These are phyloP conservation scores for Kodamaea derodonti DNA, from an alignment of 1,139 yeast genomes.

Conservation along the genomic window DNA sequence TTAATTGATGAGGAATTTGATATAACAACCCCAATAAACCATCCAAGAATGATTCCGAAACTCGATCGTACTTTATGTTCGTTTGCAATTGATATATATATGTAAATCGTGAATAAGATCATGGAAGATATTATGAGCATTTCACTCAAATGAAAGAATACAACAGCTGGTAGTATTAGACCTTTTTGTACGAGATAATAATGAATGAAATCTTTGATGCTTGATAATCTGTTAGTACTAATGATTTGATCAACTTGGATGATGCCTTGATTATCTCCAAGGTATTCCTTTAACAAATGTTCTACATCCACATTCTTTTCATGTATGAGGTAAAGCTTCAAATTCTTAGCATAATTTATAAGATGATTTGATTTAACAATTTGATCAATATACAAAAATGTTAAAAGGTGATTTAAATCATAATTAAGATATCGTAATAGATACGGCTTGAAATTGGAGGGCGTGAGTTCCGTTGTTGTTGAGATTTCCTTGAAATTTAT, in stretches of 20 bases:
- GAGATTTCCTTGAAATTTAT: conserved; percentile 7
- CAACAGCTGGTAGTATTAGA: conserved; percentile 7
- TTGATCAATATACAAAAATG: conserved; percentile 36
- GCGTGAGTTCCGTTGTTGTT: background rate
- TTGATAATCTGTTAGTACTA: conserved; percentile 9
- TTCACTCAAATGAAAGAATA: conserved; percentile 9
- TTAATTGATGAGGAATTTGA: conserved; percentile 54
- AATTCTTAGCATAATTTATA: conserved; percentile 39
- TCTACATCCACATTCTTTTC: conserved; percentile 3
- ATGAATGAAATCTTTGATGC: conserved; percentile 19
- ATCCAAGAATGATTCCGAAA: conserved; percentile 59
- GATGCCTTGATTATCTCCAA: conserved; percentile 2
- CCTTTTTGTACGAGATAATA: conserved; percentile 20
- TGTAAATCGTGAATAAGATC: conserved; percentile 16
- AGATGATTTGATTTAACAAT: conserved; percentile 47
- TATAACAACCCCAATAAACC: conserved; percentile 47
- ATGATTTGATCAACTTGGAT: conserved; percentile 7
- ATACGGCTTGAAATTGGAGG: conserved; percentile 13
- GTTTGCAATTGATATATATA: conserved; percentile 49
- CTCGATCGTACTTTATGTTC: conserved; percentile 56
- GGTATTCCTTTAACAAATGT: conserved; percentile 3
- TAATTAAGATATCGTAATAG: conserved; percentile 26
- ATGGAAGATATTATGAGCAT: conserved; percentile 9
- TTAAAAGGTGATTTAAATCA: conserved; percentile 14
- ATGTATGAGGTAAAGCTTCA: conserved; percentile 34